Evolutionary conservation across 2,329 filamentous ascomycete genomes (phyloP), one percentile per base, ranked within the genome.

Genomic region (Neofusicoccum kwambonambiense): DNA sequence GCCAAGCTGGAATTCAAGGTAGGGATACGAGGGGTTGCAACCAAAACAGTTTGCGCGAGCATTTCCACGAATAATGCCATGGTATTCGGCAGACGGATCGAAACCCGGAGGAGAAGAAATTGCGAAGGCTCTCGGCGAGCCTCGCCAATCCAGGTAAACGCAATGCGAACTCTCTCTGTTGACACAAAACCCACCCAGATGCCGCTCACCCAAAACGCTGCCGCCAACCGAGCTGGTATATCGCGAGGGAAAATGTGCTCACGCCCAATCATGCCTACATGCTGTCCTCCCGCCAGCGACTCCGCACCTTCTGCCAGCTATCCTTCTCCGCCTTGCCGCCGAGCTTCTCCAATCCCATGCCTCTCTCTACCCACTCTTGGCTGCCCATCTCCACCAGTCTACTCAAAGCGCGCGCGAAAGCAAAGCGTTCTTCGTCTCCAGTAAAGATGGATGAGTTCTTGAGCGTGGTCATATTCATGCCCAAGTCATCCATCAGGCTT

Each of bases 341-440:
- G 67, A 83, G 79, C 67, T 77, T 81, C 78, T 91, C 88, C 64
- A 91, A 73, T 0, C 89, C 81, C 75, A 88, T 67, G 0, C 87
- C 93, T 13, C 93, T 80, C 79, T 98, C 94, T 3, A 98, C 91
- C 95, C 95, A 99, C 76, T 97, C 90, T 76, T 88, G 87, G 75
- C 92, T 95, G 19, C 93, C 92, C 95, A 99, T 99, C 78, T 98
- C 93, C 63, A 84, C 90, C 67, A 99, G 79, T 64, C 95, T 83
- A 62, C 90, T 93, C 70, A 98, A 77, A 1, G 95, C 95, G 62
- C 95, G 83, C 27, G 93, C 93, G 81, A 99, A 99, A 0, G 95
- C 95, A 80, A 99, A 99, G 0, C 92, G 87, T 79, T 99, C 95
- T 80, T 99, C 95, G 65, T 97, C 95, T 45, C 95, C 95, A 1